Evolutionary conservation across 768 basidiomycete genomes (phyloP), one percentile per base, ranked within the genome.

Genomic region (Lyophyllum atratum): DNA sequence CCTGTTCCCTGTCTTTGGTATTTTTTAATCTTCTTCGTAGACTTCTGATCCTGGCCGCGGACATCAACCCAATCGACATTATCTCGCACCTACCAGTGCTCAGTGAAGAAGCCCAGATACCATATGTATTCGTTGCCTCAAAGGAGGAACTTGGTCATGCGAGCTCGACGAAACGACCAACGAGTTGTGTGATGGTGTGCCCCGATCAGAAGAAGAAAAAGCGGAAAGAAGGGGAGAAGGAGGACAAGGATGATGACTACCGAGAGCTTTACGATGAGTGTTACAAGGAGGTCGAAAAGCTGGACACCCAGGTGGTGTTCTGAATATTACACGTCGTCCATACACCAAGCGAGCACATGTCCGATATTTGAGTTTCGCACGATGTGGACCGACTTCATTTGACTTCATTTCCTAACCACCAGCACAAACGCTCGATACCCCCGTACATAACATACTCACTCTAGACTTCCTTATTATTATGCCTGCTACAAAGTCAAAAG

Each of bases 41-140:
- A 21, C 77, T 99, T 31, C 84, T 99, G 28, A 76, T 99, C 55
- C 85, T 99, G 57, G 97, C 97, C 4, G 95, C 90, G 37, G 96
- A 98, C 74, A 98, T 98, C 71, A 96, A 92, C 59, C 97, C 97
- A 11, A 90, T 98, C 66, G 97, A 99, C 76, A 97, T 99, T 64
- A 95, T 98, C 66, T 95, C 95, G 31, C 97, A 98, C 76, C 80
- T 99, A 49, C 97, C 97, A 5, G 79, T 98, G 10, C 79, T 99
- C 68, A 89, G 92, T 46, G 97, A 99, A 77, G 97, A 99, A 71
- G 90, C 93, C 10, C 80, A 86, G 34, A 88, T 94, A 70, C 94
- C 94, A 0, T 96, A 95, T 68, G 81, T 95, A 48, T 95, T 93
- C 69, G 90, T 95, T 14, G 68, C 88, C 2, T 95, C 92, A 3